phyloP scores from a whole-genome alignment of 768 basidiomycete species.

The Xerocomellus amylosporus region DNA sequence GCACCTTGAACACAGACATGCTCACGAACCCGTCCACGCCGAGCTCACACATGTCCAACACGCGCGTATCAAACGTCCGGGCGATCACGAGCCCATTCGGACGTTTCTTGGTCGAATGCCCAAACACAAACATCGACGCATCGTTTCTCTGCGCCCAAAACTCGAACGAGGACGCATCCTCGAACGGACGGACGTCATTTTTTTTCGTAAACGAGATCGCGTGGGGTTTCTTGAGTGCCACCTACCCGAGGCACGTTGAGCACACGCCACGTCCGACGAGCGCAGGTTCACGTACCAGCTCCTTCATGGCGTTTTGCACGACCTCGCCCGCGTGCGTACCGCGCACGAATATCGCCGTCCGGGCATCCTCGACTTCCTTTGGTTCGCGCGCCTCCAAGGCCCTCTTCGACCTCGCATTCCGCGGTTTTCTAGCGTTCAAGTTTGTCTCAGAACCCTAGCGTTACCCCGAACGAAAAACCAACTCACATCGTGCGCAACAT shows the following conservation, averaged over 20 bases:
- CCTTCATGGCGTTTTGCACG: constrained; percentile 79
- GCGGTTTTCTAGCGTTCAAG: constrained; percentile 64
- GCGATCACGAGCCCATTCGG: constrained; percentile 85
- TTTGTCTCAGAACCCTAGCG: not conserved
- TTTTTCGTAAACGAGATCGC: constrained; percentile 93
- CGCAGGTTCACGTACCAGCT: constrained; percentile 57
- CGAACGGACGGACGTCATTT: constrained; percentile 88
- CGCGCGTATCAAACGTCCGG: constrained; percentile 78
- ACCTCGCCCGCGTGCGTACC: constrained; percentile 84
- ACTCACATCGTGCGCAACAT: constrained; percentile 35
- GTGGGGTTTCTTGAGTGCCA: constrained; percentile 90
- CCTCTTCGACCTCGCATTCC: constrained; percentile 93
- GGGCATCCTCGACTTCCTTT: constrained; percentile 84
- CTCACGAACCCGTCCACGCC: constrained; percentile 79
- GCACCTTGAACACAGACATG: constrained; percentile 83
- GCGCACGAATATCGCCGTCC: constrained; percentile 86
- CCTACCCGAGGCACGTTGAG: constrained; percentile 61
- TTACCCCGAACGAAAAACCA: not conserved
- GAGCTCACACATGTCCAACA: constrained; percentile 94
- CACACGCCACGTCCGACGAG: not conserved
- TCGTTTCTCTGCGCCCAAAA: constrained; percentile 97
- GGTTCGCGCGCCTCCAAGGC: constrained; percentile 82
- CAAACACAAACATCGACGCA: constrained; percentile 85
- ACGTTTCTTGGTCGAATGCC: constrained; percentile 91
- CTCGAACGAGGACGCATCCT: constrained; percentile 73